Conservation (phyloP, 805 yeast species). For the Jamesozyma piceae region DNA sequence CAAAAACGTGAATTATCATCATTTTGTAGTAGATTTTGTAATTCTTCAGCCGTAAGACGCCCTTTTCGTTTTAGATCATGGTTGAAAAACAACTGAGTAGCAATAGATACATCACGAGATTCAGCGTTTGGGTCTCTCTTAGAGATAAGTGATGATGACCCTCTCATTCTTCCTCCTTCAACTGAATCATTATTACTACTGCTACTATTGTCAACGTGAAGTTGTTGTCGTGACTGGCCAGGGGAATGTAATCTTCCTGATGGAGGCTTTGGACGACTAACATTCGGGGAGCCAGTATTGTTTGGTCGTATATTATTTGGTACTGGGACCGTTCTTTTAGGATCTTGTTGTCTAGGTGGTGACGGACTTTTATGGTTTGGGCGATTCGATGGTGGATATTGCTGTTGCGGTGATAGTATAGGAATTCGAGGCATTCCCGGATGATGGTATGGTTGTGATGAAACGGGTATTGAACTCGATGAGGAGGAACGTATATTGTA, state of each 20-base stretch:
- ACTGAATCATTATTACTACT: neutral
- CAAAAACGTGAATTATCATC: conserved; percentile 29
- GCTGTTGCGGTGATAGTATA: neutral
- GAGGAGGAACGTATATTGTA: neutral
- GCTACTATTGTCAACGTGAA: neutral
- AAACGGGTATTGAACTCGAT: neutral
- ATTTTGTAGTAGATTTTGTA: conserved; percentile 29
- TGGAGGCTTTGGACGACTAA: neutral
- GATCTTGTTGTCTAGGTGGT: neutral
- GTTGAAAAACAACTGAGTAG: conserved; percentile 25
- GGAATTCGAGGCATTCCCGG: neutral
- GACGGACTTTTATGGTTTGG: neutral
- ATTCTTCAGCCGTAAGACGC: conserved; percentile 27
- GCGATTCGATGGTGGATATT: neutral
- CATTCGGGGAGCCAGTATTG: neutral
- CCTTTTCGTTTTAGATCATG: conserved; percentile 27
- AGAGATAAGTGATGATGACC: conserved; percentile 6
- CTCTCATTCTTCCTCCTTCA: neutral
- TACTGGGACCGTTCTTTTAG: neutral
- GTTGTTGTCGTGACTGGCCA: neutral
- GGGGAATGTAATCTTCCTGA: neutral
- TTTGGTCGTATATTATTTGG: neutral
- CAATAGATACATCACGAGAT: conserved; percentile 22
- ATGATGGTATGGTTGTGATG: neutral
- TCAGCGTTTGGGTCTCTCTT: conserved; percentile 4